Percentiles rank a stretch among this genome's conserved stretches.
These are phyloP conservation scores for Acanthamoeba rhysodes DNA, from an alignment of 208 protist species.

Conservation along the genomic window DNA sequence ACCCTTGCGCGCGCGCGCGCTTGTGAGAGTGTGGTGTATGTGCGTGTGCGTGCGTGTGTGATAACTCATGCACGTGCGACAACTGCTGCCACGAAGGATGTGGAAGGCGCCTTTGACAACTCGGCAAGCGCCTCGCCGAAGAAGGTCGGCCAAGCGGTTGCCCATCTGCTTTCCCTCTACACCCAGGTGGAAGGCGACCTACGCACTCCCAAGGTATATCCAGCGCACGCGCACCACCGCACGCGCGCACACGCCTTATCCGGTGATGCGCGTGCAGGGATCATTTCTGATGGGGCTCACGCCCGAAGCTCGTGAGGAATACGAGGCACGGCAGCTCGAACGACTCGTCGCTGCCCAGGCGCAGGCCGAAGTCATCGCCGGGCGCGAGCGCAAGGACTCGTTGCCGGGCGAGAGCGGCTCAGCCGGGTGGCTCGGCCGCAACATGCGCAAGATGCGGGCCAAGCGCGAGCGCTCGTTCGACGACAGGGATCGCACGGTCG, in stretches of 20 bases:
- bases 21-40: no score
- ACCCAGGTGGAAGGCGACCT: background rate
- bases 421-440: background rate
- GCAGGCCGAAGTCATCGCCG: background rate
- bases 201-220: background rate
- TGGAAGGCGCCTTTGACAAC: constrained; percentile 1
- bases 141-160: constrained; percentile 5
- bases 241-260: background rate
- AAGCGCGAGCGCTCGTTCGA: background rate
- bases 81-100: background rate
- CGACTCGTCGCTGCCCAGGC: background rate
- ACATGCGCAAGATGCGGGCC: constrained; percentile 55
- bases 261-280: background rate
- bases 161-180: background rate
- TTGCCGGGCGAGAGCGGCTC: background rate
- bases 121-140: background rate
- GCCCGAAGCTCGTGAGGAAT: constrained; percentile 23
- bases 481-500: constrained; percentile 16
- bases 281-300: constrained; percentile 4
- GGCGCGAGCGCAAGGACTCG: background rate
- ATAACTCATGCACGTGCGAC: no score
- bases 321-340: background rate
- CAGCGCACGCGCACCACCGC: background rate
- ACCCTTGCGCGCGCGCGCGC: background rate
- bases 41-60: background rate